These are phyloP conservation scores for Rosa rugosa DNA, from an alignment of 306 rosid species.

Conservation along the genomic window DNA sequence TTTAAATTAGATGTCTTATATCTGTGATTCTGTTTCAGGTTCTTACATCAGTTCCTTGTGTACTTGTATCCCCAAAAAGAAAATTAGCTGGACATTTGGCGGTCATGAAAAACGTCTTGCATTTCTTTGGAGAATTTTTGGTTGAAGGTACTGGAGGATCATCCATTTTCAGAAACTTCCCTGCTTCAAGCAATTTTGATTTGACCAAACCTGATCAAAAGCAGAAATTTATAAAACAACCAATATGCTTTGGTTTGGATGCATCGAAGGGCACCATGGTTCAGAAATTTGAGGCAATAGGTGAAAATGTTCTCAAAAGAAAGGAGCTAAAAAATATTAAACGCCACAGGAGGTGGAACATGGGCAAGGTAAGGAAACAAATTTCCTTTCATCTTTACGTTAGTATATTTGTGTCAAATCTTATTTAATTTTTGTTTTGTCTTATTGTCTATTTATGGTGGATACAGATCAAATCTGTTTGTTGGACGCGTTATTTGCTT, in stretches of 20 bases:
- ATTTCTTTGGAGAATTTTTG: constrained; percentile 81
- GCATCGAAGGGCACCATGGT: constrained; percentile 48
- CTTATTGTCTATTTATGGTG: constrained; percentile 23
- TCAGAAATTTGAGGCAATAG: constrained; percentile 45
- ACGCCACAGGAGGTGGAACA: constrained; percentile 94
- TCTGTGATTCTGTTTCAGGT: constrained; percentile 65
- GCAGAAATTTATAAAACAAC: constrained; percentile 62
- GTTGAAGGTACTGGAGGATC: constrained; percentile 97
- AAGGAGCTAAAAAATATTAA: constrained; percentile 68
- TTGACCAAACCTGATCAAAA: constrained; percentile 59
- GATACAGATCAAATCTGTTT: constrained; percentile 80
- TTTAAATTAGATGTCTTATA: constrained; percentile 19
- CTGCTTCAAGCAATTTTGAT: constrained; percentile 57
- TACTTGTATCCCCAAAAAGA: constrained; percentile 84
- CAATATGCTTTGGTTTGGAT: constrained; percentile 54
- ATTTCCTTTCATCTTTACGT: constrained; percentile 28
- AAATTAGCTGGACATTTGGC: constrained; percentile 93
- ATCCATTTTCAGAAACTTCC: constrained; percentile 76
- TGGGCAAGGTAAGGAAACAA: constrained; percentile 64
- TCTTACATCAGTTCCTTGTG: constrained; percentile 74
- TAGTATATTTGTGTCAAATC: not conserved
- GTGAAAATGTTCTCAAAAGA: constrained; percentile 50
- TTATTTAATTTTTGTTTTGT: constrained; percentile 13
- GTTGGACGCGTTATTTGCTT: constrained; percentile 93
- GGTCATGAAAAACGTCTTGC: constrained; percentile 86